Evolutionary conservation across 176 grass and related monocot genomes (phyloP).

Genomic region (Tuctoria greenei): DNA sequence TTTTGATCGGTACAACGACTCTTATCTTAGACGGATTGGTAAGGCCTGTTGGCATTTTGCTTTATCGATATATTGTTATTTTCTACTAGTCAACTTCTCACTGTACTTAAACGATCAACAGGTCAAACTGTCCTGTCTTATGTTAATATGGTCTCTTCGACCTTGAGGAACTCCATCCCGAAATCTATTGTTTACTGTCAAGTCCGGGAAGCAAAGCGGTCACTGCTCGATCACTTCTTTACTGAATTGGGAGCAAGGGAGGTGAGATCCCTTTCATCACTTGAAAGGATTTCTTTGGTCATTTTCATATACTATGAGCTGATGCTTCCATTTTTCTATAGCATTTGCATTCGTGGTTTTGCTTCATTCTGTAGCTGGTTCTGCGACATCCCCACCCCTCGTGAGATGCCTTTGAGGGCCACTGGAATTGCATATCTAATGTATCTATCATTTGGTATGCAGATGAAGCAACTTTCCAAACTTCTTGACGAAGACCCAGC

Average conservation of each 20-base stretch:
- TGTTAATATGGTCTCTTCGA: conserved; percentile 85
- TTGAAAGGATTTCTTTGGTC: not conserved
- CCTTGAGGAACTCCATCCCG: conserved; percentile 89
- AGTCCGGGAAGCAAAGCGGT: conserved; percentile 95
- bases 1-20: conserved; percentile 99
- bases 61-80: not conserved
- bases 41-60: conserved; percentile 3
- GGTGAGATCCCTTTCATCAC: conserved; percentile 42
- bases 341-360: not conserved
- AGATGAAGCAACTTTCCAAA: conserved; percentile 82
- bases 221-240: conserved; percentile 97
- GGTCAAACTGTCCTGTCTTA: conserved; percentile 90
- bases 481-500: conserved; percentile 81
- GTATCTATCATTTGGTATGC: conserved; percentile 20
- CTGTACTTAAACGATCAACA: conserved; percentile 40
- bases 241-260: conserved; percentile 95
- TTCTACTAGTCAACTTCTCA: not conserved
- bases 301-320: not conserved
- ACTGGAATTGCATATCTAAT: not conserved
- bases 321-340: not conserved
- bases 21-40: conserved; percentile 97
- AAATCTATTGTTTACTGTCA: conserved; percentile 98
- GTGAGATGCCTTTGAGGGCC: not conserved
- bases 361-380: not conserved
- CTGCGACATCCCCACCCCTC: not conserved